Percentiles rank a stretch among this genome's conserved stretches.
Evolutionary conservation across 495 filamentous ascomycete species (phyloP).

Genomic region (Alectoria sarmentosa): DNA sequence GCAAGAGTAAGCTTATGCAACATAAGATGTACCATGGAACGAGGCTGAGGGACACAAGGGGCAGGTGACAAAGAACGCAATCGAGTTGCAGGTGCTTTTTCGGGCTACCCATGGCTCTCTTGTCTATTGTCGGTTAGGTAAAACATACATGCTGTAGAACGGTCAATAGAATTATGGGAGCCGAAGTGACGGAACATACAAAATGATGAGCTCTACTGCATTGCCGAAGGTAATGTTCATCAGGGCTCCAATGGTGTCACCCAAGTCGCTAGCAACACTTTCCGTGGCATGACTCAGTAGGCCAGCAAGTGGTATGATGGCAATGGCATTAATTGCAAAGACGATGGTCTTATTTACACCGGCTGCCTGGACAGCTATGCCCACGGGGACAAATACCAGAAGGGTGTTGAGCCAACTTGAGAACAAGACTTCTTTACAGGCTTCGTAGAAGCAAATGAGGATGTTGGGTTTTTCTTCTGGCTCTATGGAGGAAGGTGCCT

Average conservation of each 20-base stretch:
- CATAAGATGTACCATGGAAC: conserved; percentile 21
- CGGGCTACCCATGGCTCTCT: conserved; percentile 35
- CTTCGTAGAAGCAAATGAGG: conserved; percentile 41
- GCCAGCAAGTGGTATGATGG: conserved; percentile 78
- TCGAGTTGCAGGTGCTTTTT: conserved; percentile 37
- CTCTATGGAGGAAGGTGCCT: conserved; percentile 44
- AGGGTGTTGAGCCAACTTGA: conserved; percentile 74
- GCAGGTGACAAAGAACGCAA: conserved; percentile 32
- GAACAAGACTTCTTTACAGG: conserved; percentile 48
- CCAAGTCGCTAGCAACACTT: conserved; percentile 65
- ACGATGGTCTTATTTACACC: conserved; percentile 43
- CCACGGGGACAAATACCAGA: conserved; percentile 72
- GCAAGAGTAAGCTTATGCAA: conserved; percentile 33
- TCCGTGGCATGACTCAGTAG: conserved; percentile 77
- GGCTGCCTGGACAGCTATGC: conserved; percentile 50
- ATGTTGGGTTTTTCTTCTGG: conserved; percentile 39
- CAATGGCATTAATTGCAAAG: conserved; percentile 77
- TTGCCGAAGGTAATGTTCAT: conserved; percentile 88
- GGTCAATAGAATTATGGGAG: conserved; percentile 24
- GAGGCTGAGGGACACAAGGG: conserved; percentile 22
- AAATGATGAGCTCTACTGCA: conserved; percentile 85
- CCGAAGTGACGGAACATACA: conserved; percentile 39
- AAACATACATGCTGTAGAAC: conserved; percentile 36
- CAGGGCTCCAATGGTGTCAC: conserved; percentile 73
- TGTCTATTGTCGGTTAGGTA: conserved; percentile 32